Evolutionary conservation across 106 monocot genomes (phyloP), one percentile per base, ranked within the genome.

Genomic region (Ottelia alismoides): DNA sequence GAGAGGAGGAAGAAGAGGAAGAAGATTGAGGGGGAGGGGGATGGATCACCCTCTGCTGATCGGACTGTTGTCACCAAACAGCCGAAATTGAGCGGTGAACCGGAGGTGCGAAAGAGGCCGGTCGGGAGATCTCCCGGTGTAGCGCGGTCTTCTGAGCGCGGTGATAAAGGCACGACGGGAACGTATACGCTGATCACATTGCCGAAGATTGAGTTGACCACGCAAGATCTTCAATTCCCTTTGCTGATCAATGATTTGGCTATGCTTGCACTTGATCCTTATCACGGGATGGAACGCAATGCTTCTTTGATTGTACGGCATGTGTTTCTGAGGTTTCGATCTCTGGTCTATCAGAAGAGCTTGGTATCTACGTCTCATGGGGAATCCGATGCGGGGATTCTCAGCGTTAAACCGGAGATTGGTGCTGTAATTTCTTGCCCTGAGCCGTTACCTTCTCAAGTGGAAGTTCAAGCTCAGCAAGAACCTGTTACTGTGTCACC

Each of bases 261-360:
- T 0, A 40, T 47, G 4, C 61, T 85, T 9, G 85, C 85, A 11
- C 62, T 76, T 18, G 70, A 85, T 40, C 85, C 85, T 1, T 85
- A 73, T 61, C 60, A 67, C 28, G 70, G 67, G 12, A 10, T 48
- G 20, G 70, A 79, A 1, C 60, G 66, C 19, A 28, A 57, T 26
- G 72, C 65, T 9, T 63, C 71, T 4, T 14, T 45, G n/a, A 30
- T 68, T 14, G 60, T 61, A 19, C 65, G 52, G 28, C 61, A 57
- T 45, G 64, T 63, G 0, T 58, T 81, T 20, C 69, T 76, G 68
- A 40, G 40, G 18, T 81, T 76, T 19, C 81, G 81, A 16, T 60
- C 72, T 1, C 65, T 69, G n/a, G 76, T 73, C 5, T 81, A 65
- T 32, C 69, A 69, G 61, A 81, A 81, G 49, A 69, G 68, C 48